Conservation (phyloP, 1,284 basidiomycete species). For the Agaricales sp. region DNA sequence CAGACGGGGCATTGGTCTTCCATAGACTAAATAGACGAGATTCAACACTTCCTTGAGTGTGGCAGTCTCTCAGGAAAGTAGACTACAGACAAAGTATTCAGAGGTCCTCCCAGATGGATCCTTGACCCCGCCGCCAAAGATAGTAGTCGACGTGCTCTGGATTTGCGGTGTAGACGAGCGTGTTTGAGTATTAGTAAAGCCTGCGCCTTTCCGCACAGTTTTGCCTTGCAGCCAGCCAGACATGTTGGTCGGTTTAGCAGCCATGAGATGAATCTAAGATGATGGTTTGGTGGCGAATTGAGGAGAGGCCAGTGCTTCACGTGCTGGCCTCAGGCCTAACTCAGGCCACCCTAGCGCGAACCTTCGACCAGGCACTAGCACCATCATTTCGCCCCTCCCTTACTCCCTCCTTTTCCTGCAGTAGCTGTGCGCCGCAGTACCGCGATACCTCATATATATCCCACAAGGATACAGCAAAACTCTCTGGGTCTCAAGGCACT, state of each 20-base stretch:
- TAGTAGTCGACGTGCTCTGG: conserved; percentile 57
- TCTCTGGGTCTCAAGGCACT: too few species aligned
- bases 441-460: too few species aligned
- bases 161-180: conserved; percentile 60
- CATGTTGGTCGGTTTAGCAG: not conserved
- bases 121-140: conserved; percentile 73
- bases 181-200: conserved; percentile 34
- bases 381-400: too few species aligned
- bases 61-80: conserved; percentile 1
- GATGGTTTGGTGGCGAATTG: too few species aligned
- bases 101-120: conserved; percentile 70
- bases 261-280: too few species aligned
- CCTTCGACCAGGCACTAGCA: too few species aligned
- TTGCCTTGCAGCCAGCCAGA: conserved; percentile 59
- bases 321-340: too few species aligned
- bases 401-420: too few species aligned
- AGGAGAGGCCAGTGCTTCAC: too few species aligned
- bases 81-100: conserved; percentile 59
- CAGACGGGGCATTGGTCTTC: conserved; percentile 96
- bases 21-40: conserved; percentile 43
- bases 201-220: conserved; percentile 56
- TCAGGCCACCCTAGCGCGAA: too few species aligned
- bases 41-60: conserved; percentile 7
- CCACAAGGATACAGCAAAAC: too few species aligned
- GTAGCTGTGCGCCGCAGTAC: too few species aligned